Conservation (phyloP, 2,329 filamentous ascomycete genomes). For the Paracorniculantispora psalliotae region DNA sequence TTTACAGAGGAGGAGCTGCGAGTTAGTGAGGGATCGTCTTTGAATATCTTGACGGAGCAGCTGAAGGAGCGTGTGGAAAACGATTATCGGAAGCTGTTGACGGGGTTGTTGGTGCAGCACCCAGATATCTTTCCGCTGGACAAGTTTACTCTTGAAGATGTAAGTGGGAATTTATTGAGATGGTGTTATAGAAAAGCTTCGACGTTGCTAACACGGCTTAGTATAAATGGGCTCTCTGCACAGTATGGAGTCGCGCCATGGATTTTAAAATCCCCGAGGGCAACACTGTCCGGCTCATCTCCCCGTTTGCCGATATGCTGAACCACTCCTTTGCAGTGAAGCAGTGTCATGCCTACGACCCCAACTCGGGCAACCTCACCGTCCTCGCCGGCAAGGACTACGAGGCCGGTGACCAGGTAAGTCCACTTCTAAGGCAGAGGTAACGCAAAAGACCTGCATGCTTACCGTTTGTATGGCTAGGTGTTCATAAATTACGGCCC, state of each 20-base stretch:
- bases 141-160: slow-evolving; percentile 29
- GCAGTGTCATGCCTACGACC: slow-evolving; percentile 32
- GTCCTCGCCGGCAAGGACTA: slow-evolving; percentile 22
- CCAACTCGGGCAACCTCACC: slow-evolving; percentile 26
- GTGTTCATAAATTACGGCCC: slow-evolving; percentile 30
- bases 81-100: slow-evolving; percentile 25
- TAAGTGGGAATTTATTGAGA: slow-evolving; percentile 18
- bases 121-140: slow-evolving; percentile 28
- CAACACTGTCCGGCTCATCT: slow-evolving; percentile 16
- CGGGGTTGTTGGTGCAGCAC: slow-evolving; percentile 24
- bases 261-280: slow-evolving; percentile 22
- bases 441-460: background rate
- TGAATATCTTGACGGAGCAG: slow-evolving; percentile 29
- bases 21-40: slow-evolving; percentile 28
- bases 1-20: slow-evolving; percentile 29
- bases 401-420: slow-evolving; percentile 30
- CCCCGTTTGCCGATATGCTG: slow-evolving; percentile 33
- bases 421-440: background rate
- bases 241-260: slow-evolving; percentile 27
- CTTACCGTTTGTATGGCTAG: slow-evolving; percentile 13
- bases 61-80: slow-evolving; percentile 25
- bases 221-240: slow-evolving; percentile 32
- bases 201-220: slow-evolving; percentile 21
- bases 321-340: slow-evolving; percentile 30
- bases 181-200: background rate